Evolutionary conservation across 305 asterid species (phyloP).

Genomic region (Solanum hybrid): DNA sequence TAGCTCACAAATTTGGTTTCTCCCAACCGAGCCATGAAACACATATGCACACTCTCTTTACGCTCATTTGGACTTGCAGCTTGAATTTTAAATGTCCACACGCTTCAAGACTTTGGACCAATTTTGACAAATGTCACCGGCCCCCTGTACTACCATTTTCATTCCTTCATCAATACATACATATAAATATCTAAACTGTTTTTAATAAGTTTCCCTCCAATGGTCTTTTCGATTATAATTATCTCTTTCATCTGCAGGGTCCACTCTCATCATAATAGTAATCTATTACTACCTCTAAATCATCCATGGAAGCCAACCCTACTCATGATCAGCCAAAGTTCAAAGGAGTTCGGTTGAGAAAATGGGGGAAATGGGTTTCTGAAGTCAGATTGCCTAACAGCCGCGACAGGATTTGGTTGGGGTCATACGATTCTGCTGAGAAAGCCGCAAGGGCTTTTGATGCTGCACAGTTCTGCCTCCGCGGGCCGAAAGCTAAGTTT

Average conservation of each 20-base stretch:
- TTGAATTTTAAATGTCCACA: conserved; percentile 1
- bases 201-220: not conserved
- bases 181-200: not conserved
- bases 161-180: not conserved
- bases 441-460: conserved; percentile 70
- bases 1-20: not conserved
- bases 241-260: not conserved
- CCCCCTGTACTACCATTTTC: not conserved
- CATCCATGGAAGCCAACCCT: not conserved
- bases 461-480: conserved; percentile 49
- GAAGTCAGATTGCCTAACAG: conserved; percentile 59
- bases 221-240: not conserved
- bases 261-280: conserved; percentile 1
- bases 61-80: conserved; percentile 12
- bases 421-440: conserved; percentile 48
- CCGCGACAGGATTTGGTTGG: conserved; percentile 56
- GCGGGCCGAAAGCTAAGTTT: conserved; percentile 40
- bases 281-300: not conserved
- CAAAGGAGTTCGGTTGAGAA: conserved; percentile 49
- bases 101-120: not conserved
- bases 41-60: conserved; percentile 5
- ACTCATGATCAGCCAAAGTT: conserved; percentile 20
- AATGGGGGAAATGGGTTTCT: conserved; percentile 65
- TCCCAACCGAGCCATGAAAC: not conserved
- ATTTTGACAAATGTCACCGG: not conserved